Evolutionary conservation across 345 rosid genomes (phyloP), one percentile per base, ranked within the genome.

Genomic region (Clausena lansium): DNA sequence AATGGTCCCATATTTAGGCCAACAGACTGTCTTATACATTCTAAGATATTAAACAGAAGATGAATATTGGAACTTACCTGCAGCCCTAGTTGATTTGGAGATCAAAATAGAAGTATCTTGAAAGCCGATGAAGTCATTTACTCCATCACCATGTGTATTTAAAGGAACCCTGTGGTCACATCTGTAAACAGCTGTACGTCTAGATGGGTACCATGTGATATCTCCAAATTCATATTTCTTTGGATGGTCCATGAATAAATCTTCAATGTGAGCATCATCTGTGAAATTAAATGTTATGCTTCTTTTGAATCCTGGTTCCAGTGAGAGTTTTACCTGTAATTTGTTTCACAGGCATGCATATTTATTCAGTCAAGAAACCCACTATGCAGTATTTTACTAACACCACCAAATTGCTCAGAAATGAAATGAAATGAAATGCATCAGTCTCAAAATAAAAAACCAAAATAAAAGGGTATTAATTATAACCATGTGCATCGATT

Each of bases 131-230:
- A 91, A 93, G 64, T 93, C 99, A 61, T 82, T 86, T 1, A 85
- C 82, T 67, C 96, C 99, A 35, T 88, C 80, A 1, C 97, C 98
- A 20, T 86, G 64, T 0, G 83, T 52, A 39, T 83, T 73, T 24
- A 84, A 50, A 2, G 98, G 87, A 79, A 85, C 88, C 76, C 97
- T 87, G 76, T 33, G 35, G 65, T 95, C 98, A 70, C 90, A 89
- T 77, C 97, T 86, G 78, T 93, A 95, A 13, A 90, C 98, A 4
- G 96, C 96, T 0, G 86, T 89, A 13, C 73, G 81, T 73, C 76
- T 89, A 5, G 98, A 95, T 30, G 98, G 96, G 65, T 95, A 92
- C 99, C 99, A 93, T 5, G 93, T 85, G 39, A 93, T 89, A 70
- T 93, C 99, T 27, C 88, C 99, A 58, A 95, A 93, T 71, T 93